phyloP scores from a whole-genome alignment of 441 rosid genomes.

The Arabidopsis hybrid region DNA sequence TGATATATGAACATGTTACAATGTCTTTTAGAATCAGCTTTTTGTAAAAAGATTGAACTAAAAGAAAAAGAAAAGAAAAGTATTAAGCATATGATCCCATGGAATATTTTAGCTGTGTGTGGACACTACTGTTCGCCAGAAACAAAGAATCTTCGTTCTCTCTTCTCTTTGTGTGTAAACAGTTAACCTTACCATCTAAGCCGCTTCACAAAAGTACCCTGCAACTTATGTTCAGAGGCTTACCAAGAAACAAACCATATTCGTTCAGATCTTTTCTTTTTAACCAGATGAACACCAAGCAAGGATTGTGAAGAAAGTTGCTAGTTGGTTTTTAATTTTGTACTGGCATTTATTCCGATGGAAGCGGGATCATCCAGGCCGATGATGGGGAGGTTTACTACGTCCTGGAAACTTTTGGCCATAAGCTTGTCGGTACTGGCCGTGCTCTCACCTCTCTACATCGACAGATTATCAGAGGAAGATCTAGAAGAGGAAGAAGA shows the following conservation, averaged over 20 bases:
- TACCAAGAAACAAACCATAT: slow-evolving; percentile 16
- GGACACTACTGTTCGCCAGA: slow-evolving; percentile 22
- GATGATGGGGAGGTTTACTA: slow-evolving; percentile 48
- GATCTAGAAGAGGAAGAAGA: slow-evolving; percentile 64
- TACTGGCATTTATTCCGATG: slow-evolving; percentile 12
- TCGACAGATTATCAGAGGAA: slow-evolving; percentile 49
- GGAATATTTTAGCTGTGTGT: slow-evolving; percentile 31
- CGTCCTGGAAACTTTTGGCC: slow-evolving; percentile 62
- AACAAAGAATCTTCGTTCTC: slow-evolving; percentile 33
- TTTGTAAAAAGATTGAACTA: slow-evolving; percentile 15
- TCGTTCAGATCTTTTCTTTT: not conserved
- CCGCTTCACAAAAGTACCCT: slow-evolving; percentile 12
- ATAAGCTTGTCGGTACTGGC: slow-evolving; percentile 65
- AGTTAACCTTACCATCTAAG: slow-evolving; percentile 11
- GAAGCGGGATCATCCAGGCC: slow-evolving; percentile 32
- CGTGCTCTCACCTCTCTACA: slow-evolving; percentile 79
- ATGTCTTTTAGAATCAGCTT: slow-evolving; percentile 18
- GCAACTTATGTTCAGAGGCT: slow-evolving; percentile 27
- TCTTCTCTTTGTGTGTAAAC: slow-evolving; percentile 26
- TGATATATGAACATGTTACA: slow-evolving; percentile 1
- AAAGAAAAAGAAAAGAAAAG: slow-evolving; percentile 10
- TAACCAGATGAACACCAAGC: slow-evolving; percentile 26
- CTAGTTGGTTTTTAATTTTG: not conserved
- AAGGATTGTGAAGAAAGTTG: slow-evolving; percentile 26
- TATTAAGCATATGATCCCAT: slow-evolving; percentile 33